Base-by-base conservation (phyloP, 2,329 filamentous ascomycete species). In the Dothistroma septosporum region DNA sequence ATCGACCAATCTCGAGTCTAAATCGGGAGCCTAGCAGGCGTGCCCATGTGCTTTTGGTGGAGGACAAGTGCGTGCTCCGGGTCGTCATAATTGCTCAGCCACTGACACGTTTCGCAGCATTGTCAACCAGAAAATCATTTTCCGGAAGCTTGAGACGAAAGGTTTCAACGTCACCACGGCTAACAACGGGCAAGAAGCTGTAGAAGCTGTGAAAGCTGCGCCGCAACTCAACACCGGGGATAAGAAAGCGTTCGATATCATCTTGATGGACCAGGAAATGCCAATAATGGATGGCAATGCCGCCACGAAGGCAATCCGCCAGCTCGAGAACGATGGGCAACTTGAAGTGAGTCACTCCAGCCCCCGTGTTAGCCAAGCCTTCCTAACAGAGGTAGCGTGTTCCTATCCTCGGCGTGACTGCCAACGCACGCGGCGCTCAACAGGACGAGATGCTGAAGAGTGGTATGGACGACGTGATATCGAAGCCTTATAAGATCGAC, bases 201-300 rank as follows among this genome's bases (percentile, higher is more conserved):
- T 74, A 7, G 68, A 70, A 5, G 63, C 60, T 16, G 63, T 71
- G 2, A 46, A 72, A 22, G 33, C 57, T 35, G 62, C 63, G 21
- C 63, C 66, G 1, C 63, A 58, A 21, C 55, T 62, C 0, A 63
- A 61, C 8, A 50, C 50, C 8, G 60, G 63, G n/a, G 61, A 65
- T 19, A 57, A 66, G 28, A 56, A 44, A 19, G 62, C 63, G 8
- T 71, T 73, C 47, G 66, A 73, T 33, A 63, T 72, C 35, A 64
- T 74, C 1, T 63, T 74, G 2, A 74, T 75, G 72, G 73, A 75
- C 41, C 64, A 70, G 47, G 68, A 72, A 22, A 74, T 74, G 72
- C 73, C 73, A 0, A 57, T 72, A 9, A 68, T 74, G 62, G 70
- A 74, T 33, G 73, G 73, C 44, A 70, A 70, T 31, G 58, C 66